A percentile compares a stretch with the other conserved stretches of the same genome.
phyloP scores from a whole-genome alignment of 345 rosid species.

The Laguncularia racemosa region DNA sequence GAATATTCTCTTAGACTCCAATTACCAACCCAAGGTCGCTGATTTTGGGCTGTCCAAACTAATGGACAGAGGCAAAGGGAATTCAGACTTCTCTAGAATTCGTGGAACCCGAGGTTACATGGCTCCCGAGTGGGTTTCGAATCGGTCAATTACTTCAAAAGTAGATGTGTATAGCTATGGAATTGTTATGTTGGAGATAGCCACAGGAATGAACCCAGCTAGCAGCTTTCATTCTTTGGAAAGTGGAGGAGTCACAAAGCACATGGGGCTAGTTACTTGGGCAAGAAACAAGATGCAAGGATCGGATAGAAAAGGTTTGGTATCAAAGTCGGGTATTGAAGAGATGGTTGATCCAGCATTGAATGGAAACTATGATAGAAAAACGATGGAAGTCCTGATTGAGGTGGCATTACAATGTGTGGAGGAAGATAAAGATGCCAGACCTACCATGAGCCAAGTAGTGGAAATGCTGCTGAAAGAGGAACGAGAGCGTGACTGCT shows the following conservation, averaged over 20 bases:
- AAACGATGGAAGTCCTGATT: slow-evolving; percentile 6
- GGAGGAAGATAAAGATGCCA: slow-evolving; percentile 22
- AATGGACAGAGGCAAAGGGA: slow-evolving; percentile 12
- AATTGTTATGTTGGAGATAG: too few relatives aligned
- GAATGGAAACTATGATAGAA: neutral
- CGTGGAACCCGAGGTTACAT: slow-evolving; percentile 25
- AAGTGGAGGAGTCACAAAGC: slow-evolving; percentile 11
- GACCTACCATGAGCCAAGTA: slow-evolving; percentile 30
- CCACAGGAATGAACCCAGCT: too few relatives aligned
- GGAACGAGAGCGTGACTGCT: too few relatives aligned
- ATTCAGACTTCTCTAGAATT: slow-evolving; percentile 10
- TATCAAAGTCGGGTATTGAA: too few relatives aligned
- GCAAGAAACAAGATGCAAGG: slow-evolving; percentile 3
- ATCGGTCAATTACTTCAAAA: neutral
- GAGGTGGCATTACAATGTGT: slow-evolving; percentile 21
- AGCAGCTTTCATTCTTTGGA: neutral
- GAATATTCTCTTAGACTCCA: too few relatives aligned
- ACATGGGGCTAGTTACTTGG: slow-evolving; percentile 16
- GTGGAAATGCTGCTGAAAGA: slow-evolving; percentile 16
- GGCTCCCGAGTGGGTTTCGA: slow-evolving; percentile 21
- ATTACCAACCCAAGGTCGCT: too few relatives aligned
- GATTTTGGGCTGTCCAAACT: neutral
- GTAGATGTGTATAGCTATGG: too few relatives aligned
- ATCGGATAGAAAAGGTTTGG: neutral
- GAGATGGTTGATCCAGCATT: neutral